These are phyloP conservation scores for Hawksworthiomyces lignivorus DNA, from an alignment of 2,329 filamentous ascomycete species.

Conservation along the genomic window DNA sequence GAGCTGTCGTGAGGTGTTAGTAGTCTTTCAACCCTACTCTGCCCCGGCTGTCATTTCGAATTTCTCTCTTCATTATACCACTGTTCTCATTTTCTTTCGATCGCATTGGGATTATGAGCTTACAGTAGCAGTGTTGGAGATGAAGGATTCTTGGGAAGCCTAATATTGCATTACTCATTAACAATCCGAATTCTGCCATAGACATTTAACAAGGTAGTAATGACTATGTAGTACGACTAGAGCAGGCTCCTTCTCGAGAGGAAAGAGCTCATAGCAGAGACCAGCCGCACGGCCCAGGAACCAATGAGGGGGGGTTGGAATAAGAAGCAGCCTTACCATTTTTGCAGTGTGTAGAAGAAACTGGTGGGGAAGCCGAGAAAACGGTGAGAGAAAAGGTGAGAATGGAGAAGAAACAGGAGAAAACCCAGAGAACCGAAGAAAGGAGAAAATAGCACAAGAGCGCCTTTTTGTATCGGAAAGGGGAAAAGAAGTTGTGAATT, in stretches of 20 bases:
- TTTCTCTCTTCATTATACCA: too few relatives aligned
- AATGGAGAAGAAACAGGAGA: neutral
- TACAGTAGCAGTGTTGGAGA: conserved; percentile 12
- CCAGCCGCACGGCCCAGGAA: neutral
- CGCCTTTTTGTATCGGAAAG: conserved; percentile 11
- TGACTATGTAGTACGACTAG: too few relatives aligned
- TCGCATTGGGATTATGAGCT: neutral
- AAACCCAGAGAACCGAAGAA: neutral
- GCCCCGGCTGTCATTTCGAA: too few relatives aligned
- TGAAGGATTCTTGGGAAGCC: neutral
- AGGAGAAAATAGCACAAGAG: conserved; percentile 4
- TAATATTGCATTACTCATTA: neutral
- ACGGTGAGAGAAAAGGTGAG: neutral
- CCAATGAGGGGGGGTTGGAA: conserved; percentile 1
- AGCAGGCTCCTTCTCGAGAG: too few relatives aligned
- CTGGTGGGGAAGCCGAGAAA: too few relatives aligned
- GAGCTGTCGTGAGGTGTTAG: conserved; percentile 49
- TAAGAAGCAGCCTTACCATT: conserved; percentile 12
- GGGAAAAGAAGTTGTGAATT: neutral
- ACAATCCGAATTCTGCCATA: neutral
- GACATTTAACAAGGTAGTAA: too few relatives aligned
- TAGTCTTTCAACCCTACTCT: too few relatives aligned
- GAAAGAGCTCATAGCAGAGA: too few relatives aligned
- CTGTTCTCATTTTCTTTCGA: neutral
- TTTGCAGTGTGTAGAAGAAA: conserved; percentile 3